These are phyloP conservation scores for Phyllosticta citriasiana DNA, from an alignment of 2,329 filamentous ascomycete species.

Conservation along the genomic window DNA sequence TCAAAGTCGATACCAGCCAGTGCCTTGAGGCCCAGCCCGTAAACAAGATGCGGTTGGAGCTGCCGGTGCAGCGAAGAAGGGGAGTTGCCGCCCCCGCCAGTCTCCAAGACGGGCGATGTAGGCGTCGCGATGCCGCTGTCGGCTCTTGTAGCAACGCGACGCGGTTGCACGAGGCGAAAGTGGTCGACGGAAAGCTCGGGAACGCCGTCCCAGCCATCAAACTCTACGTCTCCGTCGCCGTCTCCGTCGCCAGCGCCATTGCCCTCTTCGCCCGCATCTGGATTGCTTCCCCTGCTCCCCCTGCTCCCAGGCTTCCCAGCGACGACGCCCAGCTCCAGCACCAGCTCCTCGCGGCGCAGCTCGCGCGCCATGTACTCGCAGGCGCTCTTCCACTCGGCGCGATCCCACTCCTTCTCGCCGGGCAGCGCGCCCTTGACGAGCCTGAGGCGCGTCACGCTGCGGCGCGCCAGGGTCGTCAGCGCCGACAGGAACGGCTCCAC, in stretches of 20 bases:
- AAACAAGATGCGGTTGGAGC: slow-evolving; percentile 34
- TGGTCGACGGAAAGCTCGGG: slow-evolving; percentile 15
- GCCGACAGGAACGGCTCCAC: slow-evolving; percentile 51
- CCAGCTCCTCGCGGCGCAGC: slow-evolving; percentile 22
- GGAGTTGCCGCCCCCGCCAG: not conserved
- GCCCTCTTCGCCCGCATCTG: not conserved
- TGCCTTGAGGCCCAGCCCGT: slow-evolving; percentile 7
- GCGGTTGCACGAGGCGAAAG: slow-evolving; percentile 9
- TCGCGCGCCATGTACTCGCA: slow-evolving; percentile 38
- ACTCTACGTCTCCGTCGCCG: not conserved
- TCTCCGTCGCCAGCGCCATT: not conserved
- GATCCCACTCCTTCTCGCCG: slow-evolving; percentile 45
- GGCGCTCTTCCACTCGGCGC: slow-evolving; percentile 45
- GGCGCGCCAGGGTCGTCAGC: slow-evolving; percentile 40
- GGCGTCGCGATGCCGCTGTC: slow-evolving; percentile 22
- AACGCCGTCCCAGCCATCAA: slow-evolving; percentile 40
- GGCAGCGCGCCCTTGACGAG: slow-evolving; percentile 48
- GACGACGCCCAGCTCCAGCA: slow-evolving; percentile 43
- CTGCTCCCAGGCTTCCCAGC: slow-evolving; percentile 38
- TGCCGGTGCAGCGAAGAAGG: not conserved
- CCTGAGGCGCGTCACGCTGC: slow-evolving; percentile 40
- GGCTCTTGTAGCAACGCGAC: slow-evolving; percentile 28
- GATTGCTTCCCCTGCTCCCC: not conserved
- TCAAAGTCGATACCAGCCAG: slow-evolving; percentile 33
- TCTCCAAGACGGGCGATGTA: not conserved